These are phyloP conservation scores for Acanthamoeba castellanii DNA, from an alignment of 208 protist species.

Conservation along the genomic window DNA sequence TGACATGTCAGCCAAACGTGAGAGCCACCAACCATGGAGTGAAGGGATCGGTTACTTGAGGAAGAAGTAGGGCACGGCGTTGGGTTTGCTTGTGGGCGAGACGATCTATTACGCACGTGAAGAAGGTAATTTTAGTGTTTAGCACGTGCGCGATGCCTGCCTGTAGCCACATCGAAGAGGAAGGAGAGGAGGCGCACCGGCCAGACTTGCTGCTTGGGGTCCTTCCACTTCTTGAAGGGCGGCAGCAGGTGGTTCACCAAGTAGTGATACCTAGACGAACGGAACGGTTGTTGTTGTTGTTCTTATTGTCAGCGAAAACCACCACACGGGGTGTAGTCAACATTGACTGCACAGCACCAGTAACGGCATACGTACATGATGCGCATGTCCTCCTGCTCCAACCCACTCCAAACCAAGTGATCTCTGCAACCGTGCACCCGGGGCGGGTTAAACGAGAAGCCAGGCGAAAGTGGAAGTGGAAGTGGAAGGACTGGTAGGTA, in stretches of 20 bases:
- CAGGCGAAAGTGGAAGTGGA: neutral
- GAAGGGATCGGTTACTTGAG: neutral
- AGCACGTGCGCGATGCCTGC: too few species aligned
- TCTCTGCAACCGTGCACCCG: slow-evolving; percentile 61
- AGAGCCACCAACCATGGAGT: neutral
- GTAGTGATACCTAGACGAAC: slow-evolving; percentile 16
- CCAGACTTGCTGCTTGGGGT: slow-evolving; percentile 2
- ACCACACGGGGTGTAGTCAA: neutral
- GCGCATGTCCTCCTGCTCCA: slow-evolving; percentile 83
- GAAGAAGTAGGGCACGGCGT: slow-evolving; percentile 36
- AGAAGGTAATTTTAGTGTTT: neutral
- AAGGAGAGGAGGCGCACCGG: neutral
- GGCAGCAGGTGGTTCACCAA: slow-evolving; percentile 55
- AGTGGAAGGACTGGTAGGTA: neutral
- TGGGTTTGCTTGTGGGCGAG: slow-evolving; percentile 32
- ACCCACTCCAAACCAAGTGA: slow-evolving; percentile 79
- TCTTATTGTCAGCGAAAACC: neutral
- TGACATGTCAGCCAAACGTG: neutral
- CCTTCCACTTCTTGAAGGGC: slow-evolving; percentile 59
- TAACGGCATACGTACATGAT: slow-evolving; percentile 72
- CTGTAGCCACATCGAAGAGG: neutral
- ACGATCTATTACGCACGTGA: neutral
- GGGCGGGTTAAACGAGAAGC: neutral
- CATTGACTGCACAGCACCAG: neutral
- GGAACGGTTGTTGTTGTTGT: too few species aligned